Percentiles rank a stretch among this genome's conserved stretches.
Evolutionary conservation across 2,329 filamentous ascomycete genomes (phyloP).

Genomic region (Sporothrix pseudoabietina): DNA sequence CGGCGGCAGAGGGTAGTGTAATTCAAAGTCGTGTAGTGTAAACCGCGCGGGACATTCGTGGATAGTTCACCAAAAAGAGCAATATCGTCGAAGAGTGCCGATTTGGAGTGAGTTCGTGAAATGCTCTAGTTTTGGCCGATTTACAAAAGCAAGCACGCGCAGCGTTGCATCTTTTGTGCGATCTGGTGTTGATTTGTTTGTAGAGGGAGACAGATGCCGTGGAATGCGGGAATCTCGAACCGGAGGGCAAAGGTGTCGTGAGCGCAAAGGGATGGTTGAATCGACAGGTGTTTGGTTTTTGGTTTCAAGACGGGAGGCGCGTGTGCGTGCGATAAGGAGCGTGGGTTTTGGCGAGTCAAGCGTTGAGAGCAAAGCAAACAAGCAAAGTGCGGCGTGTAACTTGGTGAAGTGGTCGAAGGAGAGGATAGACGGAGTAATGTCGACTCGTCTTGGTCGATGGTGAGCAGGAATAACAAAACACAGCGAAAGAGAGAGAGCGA

Average conservation of each 20-base stretch:
- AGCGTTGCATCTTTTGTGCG: background rate
- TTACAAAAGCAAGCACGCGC: background rate
- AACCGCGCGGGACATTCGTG: background rate
- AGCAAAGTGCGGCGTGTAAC: background rate
- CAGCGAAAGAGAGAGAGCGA: background rate
- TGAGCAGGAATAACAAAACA: background rate
- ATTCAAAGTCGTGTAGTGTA: constrained; percentile 5
- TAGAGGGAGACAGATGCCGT: background rate
- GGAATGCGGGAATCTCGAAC: constrained; percentile 6
- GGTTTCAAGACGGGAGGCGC: background rate
- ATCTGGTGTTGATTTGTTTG: background rate
- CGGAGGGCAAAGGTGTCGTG: background rate
- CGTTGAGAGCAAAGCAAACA: constrained; percentile 1
- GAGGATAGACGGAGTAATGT: constrained; percentile 6
- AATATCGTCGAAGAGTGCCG: background rate
- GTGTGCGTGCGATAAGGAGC: constrained; percentile 2
- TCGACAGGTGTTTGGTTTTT: background rate
- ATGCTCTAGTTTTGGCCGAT: background rate
- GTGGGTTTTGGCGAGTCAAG: constrained; percentile 21
- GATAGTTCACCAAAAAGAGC: background rate
- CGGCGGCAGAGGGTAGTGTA: constrained; percentile 12
- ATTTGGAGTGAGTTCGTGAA: background rate
- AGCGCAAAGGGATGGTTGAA: background rate
- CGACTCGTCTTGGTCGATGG: background rate
- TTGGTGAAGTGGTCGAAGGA: background rate